Base-by-base conservation (phyloP, 306 rosid genomes). In the Lathyrus oleraceus region DNA sequence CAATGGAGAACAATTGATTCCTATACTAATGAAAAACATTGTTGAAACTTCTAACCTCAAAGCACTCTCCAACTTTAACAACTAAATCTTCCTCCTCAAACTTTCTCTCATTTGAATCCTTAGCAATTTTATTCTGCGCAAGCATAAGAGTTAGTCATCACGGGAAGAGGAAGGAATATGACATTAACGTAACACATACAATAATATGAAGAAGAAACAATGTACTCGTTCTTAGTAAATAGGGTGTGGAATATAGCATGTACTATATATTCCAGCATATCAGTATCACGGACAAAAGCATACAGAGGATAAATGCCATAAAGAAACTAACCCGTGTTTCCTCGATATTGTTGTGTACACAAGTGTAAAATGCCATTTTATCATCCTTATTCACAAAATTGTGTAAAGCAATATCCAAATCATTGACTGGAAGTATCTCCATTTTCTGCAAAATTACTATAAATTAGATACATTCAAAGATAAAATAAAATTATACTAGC, bases 341-440 rank as follows among this genome's bases (percentile, higher is more conserved):
- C 65, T 81, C 84, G 25, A 94, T 84, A 79, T 90, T 94, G 87
- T 70, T 74, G 47, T 82, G 83, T 68, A 94, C 65, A 53, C 98
- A 90, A 68, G 87, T 16, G 85, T 88, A 89, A 81, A 94, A 94
- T 73, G 98, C 97, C 88, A 72, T 81, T 83, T 87, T 94, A 40
- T 94, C 97, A 79, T 94, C 98, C 85, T 94, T 88, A 81, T 82
- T 91, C 71, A 90, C 98, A 79, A 90, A 90, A 83, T 86, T 74
- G 71, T 90, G 98, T 65, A 94, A 81, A 35, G 98, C 98, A 83
- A 90, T 82, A 61, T 86, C 97, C 92, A 94, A 79, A 81, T 94
- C 96, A 75, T 90, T 88, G 83, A 94, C 97, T 2, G 98, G 97
- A 77, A 94, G 91, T 80, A 94, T 88, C 90, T 94, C 98, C 97